Evolutionary conservation across 768 basidiomycete species (phyloP), one percentile per base, ranked within the genome.

Genomic region (Phanerodontia chrysosporium): DNA sequence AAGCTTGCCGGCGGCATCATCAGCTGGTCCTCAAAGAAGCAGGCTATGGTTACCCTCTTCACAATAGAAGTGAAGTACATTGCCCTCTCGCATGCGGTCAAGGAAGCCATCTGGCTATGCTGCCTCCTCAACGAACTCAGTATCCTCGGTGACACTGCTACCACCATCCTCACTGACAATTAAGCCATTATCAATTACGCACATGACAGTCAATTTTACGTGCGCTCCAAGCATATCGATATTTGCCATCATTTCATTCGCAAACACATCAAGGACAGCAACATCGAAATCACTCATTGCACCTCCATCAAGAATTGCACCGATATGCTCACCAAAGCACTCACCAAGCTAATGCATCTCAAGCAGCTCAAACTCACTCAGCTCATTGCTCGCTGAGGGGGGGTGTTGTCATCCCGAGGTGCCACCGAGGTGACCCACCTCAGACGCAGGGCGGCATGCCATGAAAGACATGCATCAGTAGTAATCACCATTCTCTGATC

Each of bases 201-300:
- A 0, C 62, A 68, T 13, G 67, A 74, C 35, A 60, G 64, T 4
- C 60, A 68, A 30, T 70, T 69, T 58, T 70, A 75, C 42, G 45
- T 65, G 1, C 65, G 70, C n/a, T 72, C 73, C 16, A 75, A 75
- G 52, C 76, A 78, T 62, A 73, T 78, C 51, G 69, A 73, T 57
- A 66, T 76, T 28, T 62, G 67, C 0, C 65, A 74, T 54, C 75
- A 77, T 59, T 74, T 70, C 54, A 61, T 75, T 21, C 65, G 69
- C 27, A 65, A 75, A 12, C 58, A 48, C n/a, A 62, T 76, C 48
- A 35, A 27, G 1, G 27, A 54, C n/a, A 49, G 57, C 21, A 13
- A 14, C 1, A 57, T 64, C 36, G 13, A n/a, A 10, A 10, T 62
- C 44, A 21, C 49, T 13, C 58, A 62, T 39, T 58, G 58, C 29